Evolutionary conservation across 768 basidiomycete species (phyloP), one percentile per base, ranked within the genome.

Genomic region (Imleria badia): DNA sequence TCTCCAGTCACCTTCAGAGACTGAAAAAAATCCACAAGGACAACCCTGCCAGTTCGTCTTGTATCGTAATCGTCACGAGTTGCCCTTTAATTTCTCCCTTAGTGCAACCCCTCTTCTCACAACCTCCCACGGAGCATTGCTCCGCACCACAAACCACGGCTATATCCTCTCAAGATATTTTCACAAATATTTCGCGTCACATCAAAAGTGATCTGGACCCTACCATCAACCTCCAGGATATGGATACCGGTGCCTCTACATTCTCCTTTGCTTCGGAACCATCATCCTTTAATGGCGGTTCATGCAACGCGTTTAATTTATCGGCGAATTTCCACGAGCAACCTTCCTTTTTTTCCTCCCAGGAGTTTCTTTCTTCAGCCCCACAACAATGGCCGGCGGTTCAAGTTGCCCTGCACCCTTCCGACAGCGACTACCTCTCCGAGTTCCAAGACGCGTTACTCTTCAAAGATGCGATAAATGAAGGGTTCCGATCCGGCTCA

Each of bases 1-100:
- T 74, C 31, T 75, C 73, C 23, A 74, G 73, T 55, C 75, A 76
- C 36, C 65, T 74, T 43, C 73, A 74, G 58, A 60, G 75, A 45
- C 48, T 74, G 14, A 73, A 76, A 48, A 75, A 69, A 34, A 65
- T 65, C 12, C 62, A 72, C 13, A 70, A 65, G 41, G 60, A 71
- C 45, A 63, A 73, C 43, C 65, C 69, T 23, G 47, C 64, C 19
- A 66, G 73, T 74, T 54, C 26, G 74, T 72, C 51, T 35, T 45
- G 15, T 20, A 22, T 26, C 35, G 3, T 34, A 10, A 38, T 22
- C 13, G 23, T 49, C 26, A 4, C 15, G 8, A 43, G n/a, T 48
- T 29, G 10, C 26, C 39, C 33, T 45, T 49, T 54, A 43, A 39
- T 31, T 31, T 12, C 19, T 34, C 44, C 38, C 1, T 26, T 33